Conservation (phyloP, 192 early-diverging fungal species). For the Linnemannia zychae region DNA sequence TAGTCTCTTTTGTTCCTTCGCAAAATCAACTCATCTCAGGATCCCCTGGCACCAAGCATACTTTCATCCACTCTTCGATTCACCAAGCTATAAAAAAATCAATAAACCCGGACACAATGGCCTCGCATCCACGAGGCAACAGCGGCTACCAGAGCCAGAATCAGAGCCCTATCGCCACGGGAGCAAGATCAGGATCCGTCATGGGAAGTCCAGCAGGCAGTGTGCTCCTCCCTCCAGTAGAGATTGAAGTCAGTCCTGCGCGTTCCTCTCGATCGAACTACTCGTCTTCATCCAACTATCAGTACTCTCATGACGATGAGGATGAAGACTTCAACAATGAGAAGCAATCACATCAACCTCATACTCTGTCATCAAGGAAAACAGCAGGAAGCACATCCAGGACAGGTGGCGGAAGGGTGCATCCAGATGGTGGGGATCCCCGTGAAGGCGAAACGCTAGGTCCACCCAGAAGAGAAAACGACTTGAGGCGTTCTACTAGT, state of each 20-base stretch:
- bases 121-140: neutral
- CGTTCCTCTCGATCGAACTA: constrained; percentile 18
- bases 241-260: constrained; percentile 31
- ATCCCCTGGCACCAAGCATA: neutral
- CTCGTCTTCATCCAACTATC: constrained; percentile 11
- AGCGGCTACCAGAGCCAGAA: constrained; percentile 2
- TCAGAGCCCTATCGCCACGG: constrained; percentile 2
- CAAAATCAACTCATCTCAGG: too few species aligned
- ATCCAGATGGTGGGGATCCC: neutral
- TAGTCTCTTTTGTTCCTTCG: neutral
- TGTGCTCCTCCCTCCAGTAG: constrained; percentile 36
- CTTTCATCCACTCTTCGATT: neutral
- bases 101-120: neutral
- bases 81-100: neutral
- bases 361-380: neutral
- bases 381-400: neutral
- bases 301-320: neutral
- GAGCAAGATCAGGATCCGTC: neutral
- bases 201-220: constrained; percentile 28
- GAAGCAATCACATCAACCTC: neutral
- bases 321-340: neutral
- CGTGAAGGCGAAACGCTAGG: neutral
- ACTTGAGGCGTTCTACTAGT: constrained; percentile 15
- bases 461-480: neutral
- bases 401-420: neutral